Base-by-base conservation (phyloP, 192 early-diverging fungal genomes). In the Backusella morwellensis region DNA sequence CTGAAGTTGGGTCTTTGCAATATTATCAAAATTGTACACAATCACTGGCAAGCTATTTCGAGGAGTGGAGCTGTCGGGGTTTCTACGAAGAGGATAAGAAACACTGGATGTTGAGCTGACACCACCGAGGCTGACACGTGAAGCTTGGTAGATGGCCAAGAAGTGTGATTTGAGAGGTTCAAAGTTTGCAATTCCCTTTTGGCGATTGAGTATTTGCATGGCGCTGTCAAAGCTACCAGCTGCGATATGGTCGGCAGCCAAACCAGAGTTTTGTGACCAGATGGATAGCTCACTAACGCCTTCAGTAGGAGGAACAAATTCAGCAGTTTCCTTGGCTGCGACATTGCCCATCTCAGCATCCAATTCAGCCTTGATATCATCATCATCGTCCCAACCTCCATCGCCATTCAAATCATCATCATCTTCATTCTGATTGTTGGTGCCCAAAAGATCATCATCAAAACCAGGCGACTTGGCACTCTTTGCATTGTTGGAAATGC, bases 151-250 rank as follows among this genome's bases (percentile, higher is more conserved):
- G 21, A 97, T 93, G 23, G 92, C 82, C 84, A 98, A 77, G 83
- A 99, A 98, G 41, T 90, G 85, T 6, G 93, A 87, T 86, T 97
- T 97, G 38, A 99, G 87, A 11, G 95, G 94, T 50, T 88, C 93
- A 90, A 99, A 99, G 84, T 96, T 95, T 34, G 92, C 89, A 75
- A 92, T 90, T 35, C 98, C 98, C n/a, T 91, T 90, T 87, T 98
- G 97, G 34, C 93, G 88, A 81, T 95, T 96, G 50, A 99, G 86
- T 47, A 97, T 82, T 89, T 94, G 90, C 95, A 99, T 98, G 1
- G 97, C 98, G 35, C 90, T 92, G 76, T 97, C 97, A 81, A 97
- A 98, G 29, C 93, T 91, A 52, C 98, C 98, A 14, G 97, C 97
- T 0, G 96, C 96, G 80, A 97, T 91, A 78, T 98, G 97, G 82